Evolutionary conservation across 2,329 filamentous ascomycete genomes (phyloP).

Genomic region (Claviceps citrina): DNA sequence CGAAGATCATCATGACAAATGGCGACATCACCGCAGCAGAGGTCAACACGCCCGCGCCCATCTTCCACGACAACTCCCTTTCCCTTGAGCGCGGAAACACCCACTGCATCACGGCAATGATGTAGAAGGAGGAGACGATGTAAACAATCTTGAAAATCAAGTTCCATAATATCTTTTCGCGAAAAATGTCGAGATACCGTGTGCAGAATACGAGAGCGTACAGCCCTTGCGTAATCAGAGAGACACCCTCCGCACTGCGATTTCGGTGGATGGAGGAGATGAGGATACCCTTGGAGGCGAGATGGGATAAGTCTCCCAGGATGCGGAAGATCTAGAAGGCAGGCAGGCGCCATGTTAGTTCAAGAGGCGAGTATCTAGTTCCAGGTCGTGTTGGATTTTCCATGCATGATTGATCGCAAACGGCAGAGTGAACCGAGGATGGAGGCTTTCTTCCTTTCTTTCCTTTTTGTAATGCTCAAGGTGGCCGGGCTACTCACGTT

Average conservation of each 20-base stretch:
- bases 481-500: conserved; percentile 19
- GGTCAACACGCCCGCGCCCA: conserved; percentile 54
- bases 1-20: conserved; percentile 55
- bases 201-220: conserved; percentile 77
- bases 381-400: too few relatives aligned
- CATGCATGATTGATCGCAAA: too few relatives aligned
- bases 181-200: conserved; percentile 73
- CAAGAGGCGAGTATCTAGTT: neutral
- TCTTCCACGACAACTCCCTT: conserved; percentile 83
- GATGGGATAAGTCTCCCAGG: conserved; percentile 70
- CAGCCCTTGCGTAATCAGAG: conserved; percentile 76
- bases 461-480: too few relatives aligned
- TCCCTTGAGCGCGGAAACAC: conserved; percentile 78
- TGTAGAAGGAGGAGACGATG: conserved; percentile 69
- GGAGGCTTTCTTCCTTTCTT: too few relatives aligned
- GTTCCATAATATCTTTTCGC: conserved; percentile 46
- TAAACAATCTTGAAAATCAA: conserved; percentile 81
- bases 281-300: conserved; percentile 74
- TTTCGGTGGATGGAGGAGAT: conserved; percentile 85
- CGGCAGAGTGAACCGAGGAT: too few relatives aligned
- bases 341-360: neutral
- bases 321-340: conserved; percentile 49
- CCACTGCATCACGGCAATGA: conserved; percentile 74
- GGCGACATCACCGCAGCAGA: conserved; percentile 55
- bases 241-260: conserved; percentile 76